Percentiles rank a stretch among this genome's conserved stretches.
phyloP scores from a whole-genome alignment of 1,284 basidiomycete genomes.

The Inonotus obliquus region DNA sequence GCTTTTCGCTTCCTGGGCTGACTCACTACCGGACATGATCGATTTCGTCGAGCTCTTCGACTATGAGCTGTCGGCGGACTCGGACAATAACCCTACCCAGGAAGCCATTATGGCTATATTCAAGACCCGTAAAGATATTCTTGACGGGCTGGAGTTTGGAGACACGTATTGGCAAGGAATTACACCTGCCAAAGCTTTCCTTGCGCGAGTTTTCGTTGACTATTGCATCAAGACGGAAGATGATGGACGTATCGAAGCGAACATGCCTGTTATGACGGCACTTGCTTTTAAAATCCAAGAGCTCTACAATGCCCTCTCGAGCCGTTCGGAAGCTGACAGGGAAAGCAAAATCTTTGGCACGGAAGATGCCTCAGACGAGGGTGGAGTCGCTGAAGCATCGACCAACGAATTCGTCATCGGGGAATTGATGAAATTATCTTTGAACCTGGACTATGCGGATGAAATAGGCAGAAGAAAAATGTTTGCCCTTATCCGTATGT shows the following conservation, averaged over 20 bases:
- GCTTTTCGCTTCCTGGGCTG: constrained; percentile 77
- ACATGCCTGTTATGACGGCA: constrained; percentile 85
- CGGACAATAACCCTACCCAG: constrained; percentile 46
- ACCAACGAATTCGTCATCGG: constrained; percentile 74
- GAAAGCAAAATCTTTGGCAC: constrained; percentile 36
- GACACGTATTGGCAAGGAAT: constrained; percentile 76
- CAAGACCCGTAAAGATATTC: constrained; percentile 52
- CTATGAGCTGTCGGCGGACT: constrained; percentile 17
- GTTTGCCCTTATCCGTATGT: constrained; percentile 81
- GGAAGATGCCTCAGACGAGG: constrained; percentile 42
- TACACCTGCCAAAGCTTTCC: constrained; percentile 79
- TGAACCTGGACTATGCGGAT: constrained; percentile 89
- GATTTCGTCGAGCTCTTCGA: constrained; percentile 43
- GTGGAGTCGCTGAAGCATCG: constrained; percentile 50
- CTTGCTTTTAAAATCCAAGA: constrained; percentile 85
- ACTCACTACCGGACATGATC: constrained; percentile 37
- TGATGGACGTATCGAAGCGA: constrained; percentile 65
- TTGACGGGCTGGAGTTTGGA: constrained; percentile 67
- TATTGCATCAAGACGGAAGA: constrained; percentile 67
- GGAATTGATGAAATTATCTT: constrained; percentile 78
- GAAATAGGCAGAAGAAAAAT: constrained; percentile 93
- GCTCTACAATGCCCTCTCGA: constrained; percentile 69
- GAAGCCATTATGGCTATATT: constrained; percentile 65
- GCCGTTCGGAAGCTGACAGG: constrained; percentile 42
- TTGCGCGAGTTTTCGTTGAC: constrained; percentile 83